Conservation (phyloP, 2,329 filamentous ascomycete species). For the Beauveria asiatica region DNA sequence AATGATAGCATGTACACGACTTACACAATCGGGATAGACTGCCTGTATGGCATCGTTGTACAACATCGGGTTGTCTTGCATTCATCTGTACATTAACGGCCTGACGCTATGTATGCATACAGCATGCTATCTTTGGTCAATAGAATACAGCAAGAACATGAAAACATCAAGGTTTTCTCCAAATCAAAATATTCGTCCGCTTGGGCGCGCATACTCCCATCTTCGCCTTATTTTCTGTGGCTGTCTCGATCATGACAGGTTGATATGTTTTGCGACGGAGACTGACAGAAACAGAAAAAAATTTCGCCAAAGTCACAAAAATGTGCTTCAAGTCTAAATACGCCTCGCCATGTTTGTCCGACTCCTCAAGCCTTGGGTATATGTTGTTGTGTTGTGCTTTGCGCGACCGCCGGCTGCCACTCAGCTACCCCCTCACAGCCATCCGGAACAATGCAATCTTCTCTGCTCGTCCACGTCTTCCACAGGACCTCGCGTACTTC, state of each 20-base stretch:
- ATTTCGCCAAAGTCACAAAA: background rate
- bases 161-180: background rate
- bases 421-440: slow-evolving; percentile 48
- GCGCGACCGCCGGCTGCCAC: slow-evolving; percentile 23
- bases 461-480: slow-evolving; percentile 57
- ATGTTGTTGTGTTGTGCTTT: background rate
- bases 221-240: background rate
- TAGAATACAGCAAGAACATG: background rate
- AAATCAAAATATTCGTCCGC: background rate
- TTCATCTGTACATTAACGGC: slow-evolving; percentile 1
- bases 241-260: background rate
- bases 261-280: background rate
- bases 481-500: slow-evolving; percentile 78
- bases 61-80: background rate
- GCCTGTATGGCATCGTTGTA: background rate
- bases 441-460: slow-evolving; percentile 52
- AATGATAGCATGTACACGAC: background rate
- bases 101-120: background rate
- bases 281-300: background rate
- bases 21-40: background rate
- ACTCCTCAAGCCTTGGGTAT: background rate
- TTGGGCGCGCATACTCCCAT: background rate
- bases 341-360: background rate
- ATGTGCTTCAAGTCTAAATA: background rate
- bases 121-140: background rate